Percentiles rank a stretch among this genome's conserved stretches.
Conservation (phyloP, 176 grass and related monocot genomes). For the Juncus effusus region DNA sequence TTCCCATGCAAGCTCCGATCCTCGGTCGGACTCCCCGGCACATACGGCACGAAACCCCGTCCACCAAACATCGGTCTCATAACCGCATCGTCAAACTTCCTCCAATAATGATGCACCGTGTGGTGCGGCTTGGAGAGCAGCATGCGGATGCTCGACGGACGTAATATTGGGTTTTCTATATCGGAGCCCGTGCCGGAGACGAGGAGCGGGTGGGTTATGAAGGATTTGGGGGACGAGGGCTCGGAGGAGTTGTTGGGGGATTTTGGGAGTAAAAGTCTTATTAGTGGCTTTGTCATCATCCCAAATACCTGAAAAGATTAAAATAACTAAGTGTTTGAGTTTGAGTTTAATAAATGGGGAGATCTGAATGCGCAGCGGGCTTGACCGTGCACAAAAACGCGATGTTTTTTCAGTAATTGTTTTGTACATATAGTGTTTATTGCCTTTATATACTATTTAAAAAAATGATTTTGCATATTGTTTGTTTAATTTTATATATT, state of each 20-base stretch:
- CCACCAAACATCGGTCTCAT: slow-evolving; percentile 96
- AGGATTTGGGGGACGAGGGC: slow-evolving; percentile 63
- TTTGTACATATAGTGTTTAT: not conserved
- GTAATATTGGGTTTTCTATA: slow-evolving; percentile 27
- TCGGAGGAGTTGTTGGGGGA: slow-evolving; percentile 31
- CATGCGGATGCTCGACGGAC: slow-evolving; percentile 83
- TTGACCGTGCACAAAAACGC: not conserved
- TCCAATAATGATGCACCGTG: slow-evolving; percentile 95
- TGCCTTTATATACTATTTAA: not conserved
- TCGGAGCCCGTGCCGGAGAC: slow-evolving; percentile 47
- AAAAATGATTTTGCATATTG: not conserved
- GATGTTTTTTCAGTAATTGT: not conserved
- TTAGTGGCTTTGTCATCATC: slow-evolving; percentile 91
- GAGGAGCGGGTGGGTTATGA: slow-evolving; percentile 50
- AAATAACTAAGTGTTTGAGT: slow-evolving; percentile 19
- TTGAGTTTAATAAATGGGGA: slow-evolving; percentile 13
- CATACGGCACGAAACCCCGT: slow-evolving; percentile 70
- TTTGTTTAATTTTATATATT: no score
- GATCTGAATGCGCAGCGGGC: not conserved
- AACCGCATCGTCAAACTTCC: slow-evolving; percentile 85
- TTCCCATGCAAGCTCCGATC: slow-evolving; percentile 34
- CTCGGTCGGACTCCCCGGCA: slow-evolving; percentile 74
- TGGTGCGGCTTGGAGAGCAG: slow-evolving; percentile 75
- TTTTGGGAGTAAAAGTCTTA: slow-evolving; percentile 49
- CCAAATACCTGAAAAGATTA: slow-evolving; percentile 62